Evolutionary conservation across 352 stramenopile species (phyloP).

Genomic region (Halophytophthora polymorphica): DNA sequence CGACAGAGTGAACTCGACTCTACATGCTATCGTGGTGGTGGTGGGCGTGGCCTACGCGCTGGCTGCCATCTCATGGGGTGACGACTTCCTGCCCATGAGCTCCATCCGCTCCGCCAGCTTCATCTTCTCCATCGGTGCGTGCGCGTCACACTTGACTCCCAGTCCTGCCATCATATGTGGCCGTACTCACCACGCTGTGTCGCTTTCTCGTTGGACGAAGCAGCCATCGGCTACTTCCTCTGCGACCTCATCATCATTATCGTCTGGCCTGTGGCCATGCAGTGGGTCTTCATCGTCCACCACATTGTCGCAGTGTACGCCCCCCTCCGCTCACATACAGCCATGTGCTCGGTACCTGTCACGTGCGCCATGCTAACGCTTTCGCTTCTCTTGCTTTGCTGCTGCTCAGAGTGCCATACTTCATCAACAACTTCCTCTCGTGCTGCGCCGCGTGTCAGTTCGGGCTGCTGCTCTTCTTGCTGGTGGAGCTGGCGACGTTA

Average conservation of each 20-base stretch:
- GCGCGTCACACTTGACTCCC: too few species aligned
- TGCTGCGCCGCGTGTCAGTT: conserved; percentile 78
- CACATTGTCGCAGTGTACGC: conserved; percentile 79
- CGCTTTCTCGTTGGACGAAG: conserved; percentile 6
- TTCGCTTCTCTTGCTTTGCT: background rate
- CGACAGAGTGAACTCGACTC: conserved; percentile 73
- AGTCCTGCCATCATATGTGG: too few species aligned
- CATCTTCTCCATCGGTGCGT: conserved; percentile 77
- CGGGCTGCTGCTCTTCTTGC: conserved; percentile 69
- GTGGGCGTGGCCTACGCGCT: conserved; percentile 66
- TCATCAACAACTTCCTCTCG: conserved; percentile 86
- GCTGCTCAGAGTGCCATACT: conserved; percentile 57
- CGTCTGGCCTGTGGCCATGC: conserved; percentile 71
- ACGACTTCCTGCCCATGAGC: conserved; percentile 65
- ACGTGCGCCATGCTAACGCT: background rate
- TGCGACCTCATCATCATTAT: conserved; percentile 82
- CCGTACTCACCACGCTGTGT: too few species aligned
- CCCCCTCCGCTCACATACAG: background rate
- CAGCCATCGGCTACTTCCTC: conserved; percentile 79
- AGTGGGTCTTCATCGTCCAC: conserved; percentile 75
- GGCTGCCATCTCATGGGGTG: conserved; percentile 55
- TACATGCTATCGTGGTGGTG: conserved; percentile 66
- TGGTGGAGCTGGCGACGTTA: conserved; percentile 78
- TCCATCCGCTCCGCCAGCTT: conserved; percentile 73
- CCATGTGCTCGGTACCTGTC: too few species aligned